phyloP scores from a whole-genome alignment of 129 eudicot genomes.

The Chrysanthemum makinoi region DNA sequence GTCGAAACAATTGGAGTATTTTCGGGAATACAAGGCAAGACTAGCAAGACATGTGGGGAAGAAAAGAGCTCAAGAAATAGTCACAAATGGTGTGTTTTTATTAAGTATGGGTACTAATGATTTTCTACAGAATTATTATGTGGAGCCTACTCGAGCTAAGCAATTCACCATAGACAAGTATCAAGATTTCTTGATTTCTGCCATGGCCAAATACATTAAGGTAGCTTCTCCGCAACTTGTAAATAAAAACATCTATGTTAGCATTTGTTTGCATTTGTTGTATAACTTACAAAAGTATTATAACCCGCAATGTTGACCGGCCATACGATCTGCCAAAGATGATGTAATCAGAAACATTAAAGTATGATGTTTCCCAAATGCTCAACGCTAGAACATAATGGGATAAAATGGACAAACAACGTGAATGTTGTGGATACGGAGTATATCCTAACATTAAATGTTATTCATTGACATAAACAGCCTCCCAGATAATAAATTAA shows the following conservation, averaged over 20 bases:
- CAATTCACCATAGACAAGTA: constrained; percentile 49
- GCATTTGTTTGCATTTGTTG: background rate
- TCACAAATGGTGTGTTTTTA: constrained; percentile 37
- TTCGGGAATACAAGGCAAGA: constrained; percentile 48
- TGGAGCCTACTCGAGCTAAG: constrained; percentile 39
- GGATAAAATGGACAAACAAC: too few species aligned
- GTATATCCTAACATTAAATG: too few species aligned
- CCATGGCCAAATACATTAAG: constrained; percentile 44
- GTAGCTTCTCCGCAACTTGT: constrained; percentile 9
- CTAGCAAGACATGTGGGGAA: constrained; percentile 38
- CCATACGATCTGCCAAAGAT: too few species aligned
- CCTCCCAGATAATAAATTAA: too few species aligned
- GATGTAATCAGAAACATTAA: too few species aligned
- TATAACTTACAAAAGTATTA: too few species aligned
- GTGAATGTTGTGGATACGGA: too few species aligned
- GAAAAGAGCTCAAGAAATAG: constrained; percentile 33
- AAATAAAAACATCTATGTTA: background rate
- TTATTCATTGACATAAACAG: too few species aligned
- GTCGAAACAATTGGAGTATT: constrained; percentile 52
- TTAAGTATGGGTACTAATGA: constrained; percentile 69
- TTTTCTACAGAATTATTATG: constrained; percentile 53
- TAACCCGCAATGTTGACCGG: too few species aligned
- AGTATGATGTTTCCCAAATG: too few species aligned
- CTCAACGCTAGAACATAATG: too few species aligned
- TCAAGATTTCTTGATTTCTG: constrained; percentile 50